Evolutionary conservation across 2,329 filamentous ascomycete genomes (phyloP), one percentile per base, ranked within the genome.

Genomic region (Helicocarpus griseus): DNA sequence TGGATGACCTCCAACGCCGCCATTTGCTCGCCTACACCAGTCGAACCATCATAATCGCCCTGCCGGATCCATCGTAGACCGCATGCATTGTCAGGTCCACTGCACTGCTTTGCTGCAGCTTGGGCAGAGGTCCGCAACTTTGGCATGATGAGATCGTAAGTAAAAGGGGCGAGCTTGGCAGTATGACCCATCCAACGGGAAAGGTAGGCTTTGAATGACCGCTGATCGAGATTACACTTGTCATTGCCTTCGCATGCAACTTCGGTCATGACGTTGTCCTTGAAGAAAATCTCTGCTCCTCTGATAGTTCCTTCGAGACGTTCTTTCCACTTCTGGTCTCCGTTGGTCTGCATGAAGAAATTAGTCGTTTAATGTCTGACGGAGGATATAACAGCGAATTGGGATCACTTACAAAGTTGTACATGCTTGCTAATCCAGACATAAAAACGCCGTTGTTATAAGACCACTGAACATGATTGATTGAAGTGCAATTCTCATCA

Each of bases 1-100:
- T 86, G 74, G 5, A 85, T 76, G 8, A 85, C 73, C 60, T 86
- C 81, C 63, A 87, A 70, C 2, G 79, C 82, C 1, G 79, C 76
- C 83, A 87, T 87, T 66, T 86, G 82, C 64, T 86, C 82, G 4
- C 84, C 84, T 2, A 86, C 77, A 5, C 83, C 83, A 5, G 73
- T 76, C 1, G 72, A 73, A 22, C 79, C 78, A 62, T 86, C 81
- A 66, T 77, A 85, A 7, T 66, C 65, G 0, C 66, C 70, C 5
- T 63, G 64, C 51, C 73, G 69, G 49, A 75, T 72, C 43, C 74
- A 64, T 31, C 55, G 53, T 19, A 61, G 46, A 17, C 60, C 60
- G 38, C 60, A 61, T 4, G 56, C 56, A 48, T 63, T 59, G 33
- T 60, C 51, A 4, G 57, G 56, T 2, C 60, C 60, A 26, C 48